Conservation (phyloP, 2,329 filamentous ascomycete species). For the Aspergillus novofumigatus region DNA sequence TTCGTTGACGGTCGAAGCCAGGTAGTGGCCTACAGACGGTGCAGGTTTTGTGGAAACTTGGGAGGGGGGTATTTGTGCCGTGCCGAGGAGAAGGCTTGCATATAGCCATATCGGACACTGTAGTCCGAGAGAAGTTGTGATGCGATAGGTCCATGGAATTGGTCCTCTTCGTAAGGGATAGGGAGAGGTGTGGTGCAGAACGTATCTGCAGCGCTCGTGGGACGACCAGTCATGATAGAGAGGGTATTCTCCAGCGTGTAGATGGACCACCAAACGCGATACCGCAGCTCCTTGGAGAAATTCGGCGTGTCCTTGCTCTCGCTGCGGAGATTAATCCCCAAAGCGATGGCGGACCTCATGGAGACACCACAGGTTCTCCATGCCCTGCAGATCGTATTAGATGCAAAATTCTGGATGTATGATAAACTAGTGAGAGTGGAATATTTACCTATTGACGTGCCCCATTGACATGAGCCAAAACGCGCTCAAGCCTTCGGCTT, state of each 20-base stretch:
- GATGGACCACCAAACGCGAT: neutral
- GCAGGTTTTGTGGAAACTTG: neutral
- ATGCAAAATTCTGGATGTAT: neutral
- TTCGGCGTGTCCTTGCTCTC: neutral
- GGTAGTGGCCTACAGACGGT: neutral
- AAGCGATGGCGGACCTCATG: neutral
- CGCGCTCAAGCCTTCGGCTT: neutral
- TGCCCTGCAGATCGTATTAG: neutral
- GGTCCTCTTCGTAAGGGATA: slow-evolving; percentile 18
- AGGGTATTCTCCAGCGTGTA: slow-evolving; percentile 1
- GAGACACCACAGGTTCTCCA: neutral
- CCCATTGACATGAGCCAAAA: neutral
- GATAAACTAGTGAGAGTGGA: neutral
- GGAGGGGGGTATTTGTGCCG: neutral
- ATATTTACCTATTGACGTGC: neutral
- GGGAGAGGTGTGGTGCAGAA: slow-evolving; percentile 20
- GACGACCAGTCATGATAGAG: slow-evolving; percentile 3
- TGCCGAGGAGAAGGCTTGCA: neutral
- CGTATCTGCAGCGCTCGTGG: neutral
- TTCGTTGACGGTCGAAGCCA: neutral
- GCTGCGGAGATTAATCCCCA: neutral
- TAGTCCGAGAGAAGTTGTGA: neutral
- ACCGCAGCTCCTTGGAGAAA: neutral
- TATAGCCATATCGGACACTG: neutral
- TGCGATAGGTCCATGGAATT: neutral